These are phyloP conservation scores for Brasenia schreberi DNA, from an alignment of 164 flowering plant genomes.

Conservation along the genomic window DNA sequence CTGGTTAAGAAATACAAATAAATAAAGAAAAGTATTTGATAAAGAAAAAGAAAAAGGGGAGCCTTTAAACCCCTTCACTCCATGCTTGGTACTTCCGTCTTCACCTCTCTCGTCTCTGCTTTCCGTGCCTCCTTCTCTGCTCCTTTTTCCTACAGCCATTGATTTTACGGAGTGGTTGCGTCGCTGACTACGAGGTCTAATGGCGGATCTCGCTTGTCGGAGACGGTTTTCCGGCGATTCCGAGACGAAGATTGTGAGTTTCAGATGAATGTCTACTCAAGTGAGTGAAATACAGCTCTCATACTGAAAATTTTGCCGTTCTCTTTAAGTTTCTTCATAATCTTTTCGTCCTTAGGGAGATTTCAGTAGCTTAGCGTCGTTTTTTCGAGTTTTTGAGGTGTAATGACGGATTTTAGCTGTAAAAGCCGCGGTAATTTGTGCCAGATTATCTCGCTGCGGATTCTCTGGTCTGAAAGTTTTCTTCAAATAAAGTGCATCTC, in stretches of 20 bases:
- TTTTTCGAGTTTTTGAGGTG: background rate
- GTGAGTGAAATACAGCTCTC: background rate
- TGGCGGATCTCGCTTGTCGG: background rate
- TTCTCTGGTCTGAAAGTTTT: background rate
- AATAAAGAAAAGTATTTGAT: too few species aligned
- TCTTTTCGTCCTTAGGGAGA: too few species aligned
- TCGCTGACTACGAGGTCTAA: background rate
- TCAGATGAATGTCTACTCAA: background rate
- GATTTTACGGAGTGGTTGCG: background rate
- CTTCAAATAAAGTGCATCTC: background rate
- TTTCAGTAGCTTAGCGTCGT: background rate
- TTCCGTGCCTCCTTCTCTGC: background rate
- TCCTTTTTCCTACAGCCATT: background rate
- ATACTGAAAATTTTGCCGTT: background rate
- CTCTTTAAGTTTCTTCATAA: too few species aligned
- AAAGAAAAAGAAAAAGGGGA: too few species aligned
- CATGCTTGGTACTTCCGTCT: background rate
- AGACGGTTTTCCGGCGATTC: background rate
- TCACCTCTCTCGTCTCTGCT: background rate
- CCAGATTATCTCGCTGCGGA: background rate
- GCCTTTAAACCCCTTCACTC: background rate
- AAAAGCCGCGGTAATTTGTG: background rate
- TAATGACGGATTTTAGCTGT: background rate
- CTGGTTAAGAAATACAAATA: too few species aligned
- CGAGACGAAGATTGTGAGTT: background rate